These are phyloP conservation scores for Penicillium daleae DNA, from an alignment of 495 filamentous ascomycete species.

Conservation along the genomic window DNA sequence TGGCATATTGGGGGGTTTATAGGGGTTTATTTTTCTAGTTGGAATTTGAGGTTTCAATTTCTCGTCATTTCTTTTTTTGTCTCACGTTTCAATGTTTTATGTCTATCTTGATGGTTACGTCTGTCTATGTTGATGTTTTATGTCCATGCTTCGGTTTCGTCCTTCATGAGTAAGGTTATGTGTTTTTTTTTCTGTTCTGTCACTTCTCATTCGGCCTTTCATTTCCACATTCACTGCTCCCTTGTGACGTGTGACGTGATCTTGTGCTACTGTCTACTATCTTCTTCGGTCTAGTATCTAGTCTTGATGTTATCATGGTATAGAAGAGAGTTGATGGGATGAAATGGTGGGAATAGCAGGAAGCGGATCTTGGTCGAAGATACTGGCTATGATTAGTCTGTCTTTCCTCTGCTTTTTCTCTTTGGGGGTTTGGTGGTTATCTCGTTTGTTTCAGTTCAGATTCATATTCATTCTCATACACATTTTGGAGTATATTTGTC, in stretches of 20 bases:
- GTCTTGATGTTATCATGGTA: conserved; percentile 4
- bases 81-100: neutral
- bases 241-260: conserved; percentile 20
- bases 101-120: neutral
- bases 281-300: conserved; percentile 1
- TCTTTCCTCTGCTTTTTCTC: neutral
- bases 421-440: neutral
- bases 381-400: neutral
- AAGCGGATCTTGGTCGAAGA: neutral
- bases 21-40: conserved; percentile 9
- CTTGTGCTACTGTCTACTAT: conserved; percentile 16
- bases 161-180: conserved; percentile 16
- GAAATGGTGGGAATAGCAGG: neutral
- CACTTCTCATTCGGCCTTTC: too few relatives aligned
- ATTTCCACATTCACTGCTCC: neutral
- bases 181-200: neutral
- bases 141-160: neutral
- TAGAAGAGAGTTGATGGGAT: conserved; percentile 16
- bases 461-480: neutral
- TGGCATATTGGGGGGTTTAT: conserved; percentile 23
- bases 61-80: neutral
- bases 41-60: conserved; percentile 7
- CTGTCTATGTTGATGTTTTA: neutral
- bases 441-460: neutral
- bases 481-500: conserved; percentile 1